Conservation (phyloP, 306 rosid species). For the Medicago arabica region DNA sequence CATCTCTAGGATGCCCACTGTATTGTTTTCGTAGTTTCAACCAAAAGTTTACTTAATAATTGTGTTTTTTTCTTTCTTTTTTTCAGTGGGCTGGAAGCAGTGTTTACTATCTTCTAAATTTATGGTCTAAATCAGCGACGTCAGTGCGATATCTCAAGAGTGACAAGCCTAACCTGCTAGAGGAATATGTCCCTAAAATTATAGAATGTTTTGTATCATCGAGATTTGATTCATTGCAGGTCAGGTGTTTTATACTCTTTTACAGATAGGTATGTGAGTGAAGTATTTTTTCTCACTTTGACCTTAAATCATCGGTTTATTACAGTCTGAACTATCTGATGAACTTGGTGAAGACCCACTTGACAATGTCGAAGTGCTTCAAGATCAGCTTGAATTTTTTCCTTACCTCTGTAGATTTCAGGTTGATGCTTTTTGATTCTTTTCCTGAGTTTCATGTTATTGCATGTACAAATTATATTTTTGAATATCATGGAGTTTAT, state of each 20-base stretch:
- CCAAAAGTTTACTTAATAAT: slow-evolving; percentile 7
- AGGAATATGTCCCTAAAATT: slow-evolving; percentile 56
- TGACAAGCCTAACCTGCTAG: slow-evolving; percentile 55
- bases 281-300: slow-evolving; percentile 22
- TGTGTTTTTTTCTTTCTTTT: slow-evolving; percentile 7
- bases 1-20: background rate
- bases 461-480: background rate
- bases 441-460: slow-evolving; percentile 24
- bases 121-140: slow-evolving; percentile 53
- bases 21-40: background rate
- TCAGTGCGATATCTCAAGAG: slow-evolving; percentile 51
- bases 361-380: slow-evolving; percentile 56
- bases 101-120: slow-evolving; percentile 54
- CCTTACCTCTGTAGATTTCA: slow-evolving; percentile 58
- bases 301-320: slow-evolving; percentile 1
- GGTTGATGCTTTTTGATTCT: slow-evolving; percentile 41
- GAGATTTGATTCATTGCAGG: slow-evolving; percentile 59
- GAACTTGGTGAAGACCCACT: slow-evolving; percentile 57
- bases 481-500: slow-evolving; percentile 16
- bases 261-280: background rate
- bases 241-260: slow-evolving; percentile 31
- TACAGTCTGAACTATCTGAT: slow-evolving; percentile 53
- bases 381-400: slow-evolving; percentile 57
- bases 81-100: slow-evolving; percentile 65
- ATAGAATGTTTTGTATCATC: slow-evolving; percentile 55